phyloP scores from a whole-genome alignment of 2,329 filamentous ascomycete genomes.

The Zymoseptoria passerinii region DNA sequence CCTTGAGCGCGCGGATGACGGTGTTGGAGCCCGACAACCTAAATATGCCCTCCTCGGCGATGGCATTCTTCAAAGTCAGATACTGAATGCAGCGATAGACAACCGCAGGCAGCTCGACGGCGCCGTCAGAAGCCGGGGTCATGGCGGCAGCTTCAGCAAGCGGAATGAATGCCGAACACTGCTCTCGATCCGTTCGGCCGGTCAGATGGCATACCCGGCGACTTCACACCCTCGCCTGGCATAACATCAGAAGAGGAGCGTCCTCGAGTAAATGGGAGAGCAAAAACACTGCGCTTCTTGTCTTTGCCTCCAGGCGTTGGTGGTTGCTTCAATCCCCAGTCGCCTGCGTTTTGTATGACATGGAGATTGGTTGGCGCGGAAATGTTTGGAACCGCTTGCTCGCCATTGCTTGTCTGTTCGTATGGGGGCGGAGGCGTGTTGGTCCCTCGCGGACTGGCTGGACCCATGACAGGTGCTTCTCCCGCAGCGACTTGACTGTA shows the following conservation, averaged over 20 bases:
- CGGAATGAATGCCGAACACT: conserved; percentile 76
- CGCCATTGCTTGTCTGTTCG: conserved; percentile 26
- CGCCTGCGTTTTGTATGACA: conserved; percentile 71
- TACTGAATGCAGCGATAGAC: conserved; percentile 95
- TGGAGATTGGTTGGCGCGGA: conserved; percentile 79
- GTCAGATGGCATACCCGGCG: conserved; percentile 20
- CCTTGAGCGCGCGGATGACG: conserved; percentile 80
- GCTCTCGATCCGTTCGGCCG: conserved; percentile 27
- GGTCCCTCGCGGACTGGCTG: conserved; percentile 11
- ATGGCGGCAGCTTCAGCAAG: conserved; percentile 78
- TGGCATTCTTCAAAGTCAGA: conserved; percentile 70
- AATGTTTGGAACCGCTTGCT: conserved; percentile 45
- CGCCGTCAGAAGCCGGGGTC: conserved; percentile 63
- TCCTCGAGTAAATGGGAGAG: conserved; percentile 45
- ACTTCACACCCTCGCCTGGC: conserved; percentile 24
- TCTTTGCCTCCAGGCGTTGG: conserved; percentile 59
- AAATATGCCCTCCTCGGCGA: conserved; percentile 89
- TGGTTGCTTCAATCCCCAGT: conserved; percentile 71
- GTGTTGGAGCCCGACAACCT: conserved; percentile 93
- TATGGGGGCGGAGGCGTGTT: conserved; percentile 29
- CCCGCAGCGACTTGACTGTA: conserved; percentile 51
- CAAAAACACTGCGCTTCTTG: conserved; percentile 63
- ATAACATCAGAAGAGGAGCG: conserved; percentile 62
- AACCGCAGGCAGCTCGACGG: conserved; percentile 75
- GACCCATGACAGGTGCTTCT: conserved; percentile 48